Conservation (phyloP, 2,329 filamentous ascomycete genomes). For the Pezicula neosporulosa region DNA sequence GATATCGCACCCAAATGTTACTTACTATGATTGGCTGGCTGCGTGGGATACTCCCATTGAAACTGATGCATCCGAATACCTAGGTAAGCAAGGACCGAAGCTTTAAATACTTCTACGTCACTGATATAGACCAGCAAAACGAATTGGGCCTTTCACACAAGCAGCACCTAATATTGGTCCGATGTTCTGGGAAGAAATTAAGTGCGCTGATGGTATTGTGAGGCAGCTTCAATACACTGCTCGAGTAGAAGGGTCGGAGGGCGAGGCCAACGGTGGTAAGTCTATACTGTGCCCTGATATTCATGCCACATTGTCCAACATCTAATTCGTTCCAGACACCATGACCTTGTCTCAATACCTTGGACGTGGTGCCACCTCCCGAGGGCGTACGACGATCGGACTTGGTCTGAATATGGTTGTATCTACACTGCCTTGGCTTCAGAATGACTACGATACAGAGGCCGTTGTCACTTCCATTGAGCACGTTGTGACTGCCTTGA, state of each 20-base stretch:
- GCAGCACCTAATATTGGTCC: conserved; percentile 64
- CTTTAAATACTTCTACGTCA: not conserved
- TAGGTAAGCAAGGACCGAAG: conserved; percentile 30
- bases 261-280: conserved; percentile 15
- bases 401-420: conserved; percentile 54
- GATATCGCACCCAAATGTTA: conserved; percentile 45
- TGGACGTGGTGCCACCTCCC: conserved; percentile 58
- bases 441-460: conserved; percentile 44
- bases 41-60: conserved; percentile 49
- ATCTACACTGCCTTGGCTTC: conserved; percentile 55
- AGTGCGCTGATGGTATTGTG: conserved; percentile 53
- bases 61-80: conserved; percentile 40
- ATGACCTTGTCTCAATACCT: conserved; percentile 60
- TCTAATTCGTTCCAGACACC: conserved; percentile 29
- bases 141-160: conserved; percentile 59
- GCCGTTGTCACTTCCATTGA: conserved; percentile 64
- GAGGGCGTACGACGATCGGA: conserved; percentile 59
- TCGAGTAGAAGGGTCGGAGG: conserved; percentile 48
- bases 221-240: conserved; percentile 65
- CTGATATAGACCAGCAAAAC: conserved; percentile 26
- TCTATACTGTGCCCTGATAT: not conserved
- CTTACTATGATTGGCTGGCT: conserved; percentile 63
- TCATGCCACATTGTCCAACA: not conserved
- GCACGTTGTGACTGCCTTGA: conserved; percentile 52
- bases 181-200: conserved; percentile 58